Evolutionary conservation across 257 asterid genomes (phyloP).

Genomic region (Plantago ovata): DNA sequence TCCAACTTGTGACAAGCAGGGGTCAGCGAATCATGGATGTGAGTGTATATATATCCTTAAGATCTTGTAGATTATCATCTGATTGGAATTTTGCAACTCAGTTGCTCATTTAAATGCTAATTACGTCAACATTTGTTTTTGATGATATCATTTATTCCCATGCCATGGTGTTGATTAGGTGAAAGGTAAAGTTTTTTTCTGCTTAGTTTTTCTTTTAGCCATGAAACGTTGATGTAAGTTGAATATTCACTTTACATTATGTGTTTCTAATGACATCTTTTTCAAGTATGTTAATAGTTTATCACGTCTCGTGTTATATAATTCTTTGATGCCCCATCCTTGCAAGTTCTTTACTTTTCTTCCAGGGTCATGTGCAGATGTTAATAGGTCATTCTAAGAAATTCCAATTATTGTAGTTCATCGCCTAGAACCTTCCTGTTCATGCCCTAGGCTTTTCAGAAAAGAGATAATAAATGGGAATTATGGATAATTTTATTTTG

Average conservation of each 20-base stretch:
- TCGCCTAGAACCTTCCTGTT: no score
- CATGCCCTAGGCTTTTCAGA: no score
- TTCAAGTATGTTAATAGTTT: neutral
- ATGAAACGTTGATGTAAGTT: neutral
- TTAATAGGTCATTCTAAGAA: no score
- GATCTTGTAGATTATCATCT: constrained; percentile 4
- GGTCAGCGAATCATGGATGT: constrained; percentile 54
- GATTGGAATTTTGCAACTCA: neutral
- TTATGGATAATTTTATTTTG: no score
- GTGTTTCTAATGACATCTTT: neutral
- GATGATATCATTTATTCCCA: neutral
- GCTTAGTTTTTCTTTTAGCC: neutral
- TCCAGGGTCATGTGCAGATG: neutral
- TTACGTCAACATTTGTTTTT: neutral
- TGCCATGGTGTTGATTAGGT: neutral
- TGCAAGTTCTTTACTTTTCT: no score
- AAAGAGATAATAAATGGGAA: no score
- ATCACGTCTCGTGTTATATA: neutral
- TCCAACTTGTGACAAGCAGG: constrained; percentile 74
- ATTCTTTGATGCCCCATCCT: neutral
- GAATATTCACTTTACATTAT: neutral
- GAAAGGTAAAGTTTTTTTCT: neutral
- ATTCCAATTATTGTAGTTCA: no score
- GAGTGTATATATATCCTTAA: constrained; percentile 24
- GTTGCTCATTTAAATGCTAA: neutral